These are phyloP conservation scores for Xerocomus brunneocitrinus DNA, from an alignment of 768 basidiomycete genomes.

Conservation along the genomic window DNA sequence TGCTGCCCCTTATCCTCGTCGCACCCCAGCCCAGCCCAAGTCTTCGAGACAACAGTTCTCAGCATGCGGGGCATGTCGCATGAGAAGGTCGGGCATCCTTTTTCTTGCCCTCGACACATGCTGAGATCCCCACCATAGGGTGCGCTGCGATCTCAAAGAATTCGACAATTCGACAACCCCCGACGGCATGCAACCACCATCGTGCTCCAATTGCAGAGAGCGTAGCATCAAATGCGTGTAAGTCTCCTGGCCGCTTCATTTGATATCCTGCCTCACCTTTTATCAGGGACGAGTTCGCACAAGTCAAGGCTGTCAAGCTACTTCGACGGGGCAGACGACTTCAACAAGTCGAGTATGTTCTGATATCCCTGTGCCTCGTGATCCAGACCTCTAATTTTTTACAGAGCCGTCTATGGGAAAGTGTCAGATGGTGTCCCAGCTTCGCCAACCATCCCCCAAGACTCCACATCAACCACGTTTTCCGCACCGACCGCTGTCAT, in stretches of 20 bases:
- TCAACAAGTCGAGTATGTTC: slow-evolving; percentile 77
- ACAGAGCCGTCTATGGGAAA: slow-evolving; percentile 77
- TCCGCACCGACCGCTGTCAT: slow-evolving; percentile 1
- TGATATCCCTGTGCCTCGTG: not conserved
- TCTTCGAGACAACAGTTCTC: slow-evolving; percentile 81
- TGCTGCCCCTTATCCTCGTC: slow-evolving; percentile 39
- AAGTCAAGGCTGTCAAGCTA: slow-evolving; percentile 86
- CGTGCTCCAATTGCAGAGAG: slow-evolving; percentile 88
- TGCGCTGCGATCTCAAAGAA: slow-evolving; percentile 92
- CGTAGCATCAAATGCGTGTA: slow-evolving; percentile 92
- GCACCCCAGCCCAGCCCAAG: slow-evolving; percentile 60
- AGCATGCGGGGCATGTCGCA: slow-evolving; percentile 92
- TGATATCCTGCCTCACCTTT: slow-evolving; percentile 6
- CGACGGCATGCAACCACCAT: slow-evolving; percentile 38
- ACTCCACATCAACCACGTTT: slow-evolving; percentile 10
- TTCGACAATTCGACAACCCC: slow-evolving; percentile 48
- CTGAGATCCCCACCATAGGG: slow-evolving; percentile 41
- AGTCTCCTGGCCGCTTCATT: slow-evolving; percentile 30
- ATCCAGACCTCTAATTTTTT: slow-evolving; percentile 4
- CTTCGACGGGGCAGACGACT: slow-evolving; percentile 73
- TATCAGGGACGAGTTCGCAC: slow-evolving; percentile 82
- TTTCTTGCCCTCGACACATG: not conserved
- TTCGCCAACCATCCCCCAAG: slow-evolving; percentile 20
- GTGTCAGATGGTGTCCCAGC: slow-evolving; percentile 39
- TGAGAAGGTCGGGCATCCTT: slow-evolving; percentile 57